Evolutionary conservation across 495 filamentous ascomycete species (phyloP), one percentile per base, ranked within the genome.

Genomic region (Hypoxylon intermedium): DNA sequence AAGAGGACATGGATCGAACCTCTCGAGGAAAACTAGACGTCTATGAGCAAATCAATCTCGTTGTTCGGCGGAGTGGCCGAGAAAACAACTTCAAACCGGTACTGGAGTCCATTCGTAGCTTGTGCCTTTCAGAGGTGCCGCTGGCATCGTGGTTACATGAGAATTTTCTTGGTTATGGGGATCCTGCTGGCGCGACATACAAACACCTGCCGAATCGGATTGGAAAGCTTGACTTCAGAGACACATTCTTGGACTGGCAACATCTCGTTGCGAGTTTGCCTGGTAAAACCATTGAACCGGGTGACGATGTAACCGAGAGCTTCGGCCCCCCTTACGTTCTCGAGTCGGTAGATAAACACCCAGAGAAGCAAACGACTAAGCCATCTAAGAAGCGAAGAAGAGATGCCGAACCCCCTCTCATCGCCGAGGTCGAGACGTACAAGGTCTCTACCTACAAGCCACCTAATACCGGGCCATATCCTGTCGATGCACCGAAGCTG

Each of bases 21-120:
- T 69, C 79, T 4, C 79, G 79, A 49, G 89, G 89, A 24, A 88
- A 88, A 67, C 79, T 83, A 12, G 87, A 95, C 58, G 76, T 95
- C 37, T 97, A 97, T 67, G 88, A 94, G 30, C 77, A 80, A 20
- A 87, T 99, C 59, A 98, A 99, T 67, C 79, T 97, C 3, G 72
- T 99, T 44, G 81, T 96, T 23, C 89, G 93, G 28, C 84, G 94
- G 49, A 89, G 86, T 71, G 87, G 89, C 13, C 81, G 92, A 40
- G 95, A 98, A 70, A 99, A 99, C 71, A 99, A 98, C 72, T 99
- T 97, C 83, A 97, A 91, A 67, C 87, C 92, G 7, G 87, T 98
- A 15, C 79, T 99, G 13, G 89, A 96, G 56, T 96, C 92, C 0
- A 94, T 99, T 68, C 87, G 87, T 67, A 89, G 86, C 43, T 83